Evolutionary conservation across 495 filamentous ascomycete species (phyloP).

Genomic region (Aspergillus ostianus): DNA sequence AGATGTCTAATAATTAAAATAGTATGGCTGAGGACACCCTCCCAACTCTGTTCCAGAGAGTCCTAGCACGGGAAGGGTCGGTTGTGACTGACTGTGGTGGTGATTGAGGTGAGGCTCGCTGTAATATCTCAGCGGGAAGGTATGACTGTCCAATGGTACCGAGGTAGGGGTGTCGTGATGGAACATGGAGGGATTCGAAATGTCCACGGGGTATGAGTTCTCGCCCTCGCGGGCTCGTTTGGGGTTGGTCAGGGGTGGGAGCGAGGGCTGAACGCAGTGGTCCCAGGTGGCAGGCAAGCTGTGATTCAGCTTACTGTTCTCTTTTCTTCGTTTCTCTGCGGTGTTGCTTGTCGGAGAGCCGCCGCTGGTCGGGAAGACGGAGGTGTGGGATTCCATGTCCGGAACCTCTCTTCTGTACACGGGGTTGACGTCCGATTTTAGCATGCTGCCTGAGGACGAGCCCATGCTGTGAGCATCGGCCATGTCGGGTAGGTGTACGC

Average conservation of each 20-base stretch:
- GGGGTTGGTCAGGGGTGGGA: conserved; percentile 12
- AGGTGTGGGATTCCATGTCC: conserved; percentile 23
- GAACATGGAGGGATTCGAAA: conserved; percentile 18
- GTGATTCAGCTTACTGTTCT: conserved; percentile 11
- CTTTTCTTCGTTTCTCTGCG: not conserved
- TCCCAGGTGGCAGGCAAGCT: conserved; percentile 12
- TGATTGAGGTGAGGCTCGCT: conserved; percentile 15
- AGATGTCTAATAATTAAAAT: conserved; percentile 27
- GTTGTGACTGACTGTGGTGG: conserved; percentile 3
- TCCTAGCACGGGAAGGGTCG: conserved; percentile 15
- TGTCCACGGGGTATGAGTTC: conserved; percentile 17
- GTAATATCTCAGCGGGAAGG: conserved; percentile 25
- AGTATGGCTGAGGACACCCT: conserved; percentile 29
- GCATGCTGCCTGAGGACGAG: conserved; percentile 8
- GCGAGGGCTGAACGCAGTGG: conserved; percentile 5
- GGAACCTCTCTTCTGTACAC: conserved; percentile 19
- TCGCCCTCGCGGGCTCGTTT: conserved; percentile 25
- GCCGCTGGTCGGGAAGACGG: conserved; percentile 20
- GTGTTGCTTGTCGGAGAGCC: conserved; percentile 13
- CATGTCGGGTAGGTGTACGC: conserved; percentile 33
- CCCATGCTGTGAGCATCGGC: conserved; percentile 16
- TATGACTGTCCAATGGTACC: conserved; percentile 17
- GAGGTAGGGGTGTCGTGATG: conserved; percentile 17
- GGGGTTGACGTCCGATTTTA: conserved; percentile 13
- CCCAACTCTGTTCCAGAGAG: conserved; percentile 19